phyloP scores from a whole-genome alignment of 805 yeast genomes.

The Yarrowia divulgata region DNA sequence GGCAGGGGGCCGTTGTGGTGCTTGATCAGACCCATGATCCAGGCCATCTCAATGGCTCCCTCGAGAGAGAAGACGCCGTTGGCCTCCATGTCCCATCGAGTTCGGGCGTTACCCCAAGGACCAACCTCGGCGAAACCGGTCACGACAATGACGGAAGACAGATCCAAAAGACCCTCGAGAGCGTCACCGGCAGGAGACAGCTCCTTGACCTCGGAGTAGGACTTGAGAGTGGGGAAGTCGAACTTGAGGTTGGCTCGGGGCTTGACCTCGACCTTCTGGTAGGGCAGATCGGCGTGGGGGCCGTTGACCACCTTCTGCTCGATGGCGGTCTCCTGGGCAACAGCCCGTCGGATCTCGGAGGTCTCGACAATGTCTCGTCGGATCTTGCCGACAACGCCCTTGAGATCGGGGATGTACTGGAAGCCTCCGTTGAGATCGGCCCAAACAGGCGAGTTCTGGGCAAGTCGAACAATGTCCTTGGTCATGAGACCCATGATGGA shows the following conservation, averaged over 20 bases:
- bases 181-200: conserved; percentile 58
- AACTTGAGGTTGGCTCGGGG: conserved; percentile 96
- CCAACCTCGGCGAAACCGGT: conserved; percentile 99
- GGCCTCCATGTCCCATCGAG: conserved; percentile 99
- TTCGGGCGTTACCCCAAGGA: conserved; percentile 99
- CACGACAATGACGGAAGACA: conserved; percentile 90
- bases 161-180: conserved; percentile 88
- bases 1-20: conserved; percentile 91
- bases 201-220: conserved; percentile 74
- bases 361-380: conserved; percentile 77
- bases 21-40: conserved; percentile 98
- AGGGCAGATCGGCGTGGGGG: conserved; percentile 85
- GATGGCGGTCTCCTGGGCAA: conserved; percentile 88
- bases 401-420: conserved; percentile 89
- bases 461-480: conserved; percentile 80
- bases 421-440: conserved; percentile 99
- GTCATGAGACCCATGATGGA: conserved; percentile 93
- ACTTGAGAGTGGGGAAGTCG: conserved; percentile 87
- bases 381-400: conserved; percentile 80
- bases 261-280: conserved; percentile 74
- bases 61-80: conserved; percentile 92
- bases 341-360: conserved; percentile 94
- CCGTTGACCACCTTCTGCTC: conserved; percentile 89
- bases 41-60: conserved; percentile 99
- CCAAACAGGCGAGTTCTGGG: conserved; percentile 93